Evolutionary conservation across 2,329 filamentous ascomycete species (phyloP).

Genomic region (Cercospora zeina): DNA sequence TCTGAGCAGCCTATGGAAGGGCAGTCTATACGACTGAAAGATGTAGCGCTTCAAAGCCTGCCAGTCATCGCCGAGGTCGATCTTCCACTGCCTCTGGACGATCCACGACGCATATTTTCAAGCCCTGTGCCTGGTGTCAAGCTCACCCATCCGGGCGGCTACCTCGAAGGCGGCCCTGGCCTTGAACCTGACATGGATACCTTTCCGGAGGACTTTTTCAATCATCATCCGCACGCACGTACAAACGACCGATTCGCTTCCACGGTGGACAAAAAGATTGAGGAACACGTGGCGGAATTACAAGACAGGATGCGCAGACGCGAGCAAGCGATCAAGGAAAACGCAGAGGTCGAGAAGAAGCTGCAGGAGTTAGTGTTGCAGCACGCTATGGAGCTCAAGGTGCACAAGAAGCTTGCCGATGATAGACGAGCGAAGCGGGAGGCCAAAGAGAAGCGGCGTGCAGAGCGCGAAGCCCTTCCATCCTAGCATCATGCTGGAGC

Average conservation of each 20-base stretch:
- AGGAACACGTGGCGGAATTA: slow-evolving; percentile 35
- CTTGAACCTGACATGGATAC: slow-evolving; percentile 42
- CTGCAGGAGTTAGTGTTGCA: slow-evolving; percentile 47
- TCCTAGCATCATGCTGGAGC: neutral
- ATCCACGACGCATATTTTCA: slow-evolving; percentile 46
- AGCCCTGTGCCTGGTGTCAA: slow-evolving; percentile 48
- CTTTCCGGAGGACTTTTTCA: slow-evolving; percentile 46
- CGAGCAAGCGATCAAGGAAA: slow-evolving; percentile 44
- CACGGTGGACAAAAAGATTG: slow-evolving; percentile 39
- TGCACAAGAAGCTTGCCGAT: slow-evolving; percentile 46
- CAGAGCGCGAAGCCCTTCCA: neutral
- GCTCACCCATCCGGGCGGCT: slow-evolving; percentile 51
- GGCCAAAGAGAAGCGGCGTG: slow-evolving; percentile 38
- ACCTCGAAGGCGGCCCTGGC: slow-evolving; percentile 51
- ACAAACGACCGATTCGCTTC: slow-evolving; percentile 40
- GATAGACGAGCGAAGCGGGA: slow-evolving; percentile 43
- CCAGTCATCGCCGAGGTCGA: slow-evolving; percentile 37
- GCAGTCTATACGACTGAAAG: slow-evolving; percentile 34
- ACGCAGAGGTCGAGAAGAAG: slow-evolving; percentile 47
- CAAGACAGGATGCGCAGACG: slow-evolving; percentile 40
- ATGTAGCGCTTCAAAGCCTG: slow-evolving; percentile 32
- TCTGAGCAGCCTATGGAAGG: slow-evolving; percentile 34
- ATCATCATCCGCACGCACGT: slow-evolving; percentile 39
- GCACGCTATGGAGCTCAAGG: slow-evolving; percentile 49
- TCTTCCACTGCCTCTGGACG: slow-evolving; percentile 48